Evolutionary conservation across 306 rosid species (phyloP).

Genomic region (Ochetophila trinervis): DNA sequence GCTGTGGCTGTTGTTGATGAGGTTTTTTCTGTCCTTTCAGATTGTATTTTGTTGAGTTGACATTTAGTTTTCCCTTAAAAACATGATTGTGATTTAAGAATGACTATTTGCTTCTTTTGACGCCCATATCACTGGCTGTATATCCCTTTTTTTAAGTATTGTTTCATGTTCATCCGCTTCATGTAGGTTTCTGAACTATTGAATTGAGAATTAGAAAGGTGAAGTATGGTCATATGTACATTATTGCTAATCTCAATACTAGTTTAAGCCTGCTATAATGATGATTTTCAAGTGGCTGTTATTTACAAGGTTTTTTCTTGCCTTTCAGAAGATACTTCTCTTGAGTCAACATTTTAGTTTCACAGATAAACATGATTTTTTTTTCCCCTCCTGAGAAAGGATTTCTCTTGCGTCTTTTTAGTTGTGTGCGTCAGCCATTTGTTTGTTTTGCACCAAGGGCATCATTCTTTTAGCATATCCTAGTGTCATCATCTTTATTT

Average conservation of each 20-base stretch:
- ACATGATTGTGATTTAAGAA: slow-evolving; percentile 13
- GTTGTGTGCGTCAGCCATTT: neutral
- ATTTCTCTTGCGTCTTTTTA: neutral
- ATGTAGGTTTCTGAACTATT: neutral
- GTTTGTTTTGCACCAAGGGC: neutral
- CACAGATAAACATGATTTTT: neutral
- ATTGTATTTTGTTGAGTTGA: slow-evolving; percentile 9
- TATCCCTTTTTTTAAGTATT: neutral
- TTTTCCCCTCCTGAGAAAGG: neutral
- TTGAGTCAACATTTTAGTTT: neutral
- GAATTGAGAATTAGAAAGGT: neutral
- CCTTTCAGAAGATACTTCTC: neutral
- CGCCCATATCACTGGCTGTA: neutral
- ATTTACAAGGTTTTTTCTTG: slow-evolving; percentile 6
- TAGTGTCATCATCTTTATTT: neutral
- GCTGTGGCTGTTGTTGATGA: slow-evolving; percentile 95
- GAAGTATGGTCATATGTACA: neutral
- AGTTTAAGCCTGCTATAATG: neutral
- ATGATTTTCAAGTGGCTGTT: neutral
- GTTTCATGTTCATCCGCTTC: neutral
- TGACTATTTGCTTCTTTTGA: neutral
- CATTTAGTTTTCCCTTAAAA: slow-evolving; percentile 15
- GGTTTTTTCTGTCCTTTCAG: slow-evolving; percentile 43
- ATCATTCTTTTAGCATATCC: neutral
- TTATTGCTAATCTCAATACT: neutral